A percentile compares a stretch with the other conserved stretches of the same genome.
These are phyloP conservation scores for Coffea canephora DNA, from an alignment of 257 asterid species.

Conservation along the genomic window DNA sequence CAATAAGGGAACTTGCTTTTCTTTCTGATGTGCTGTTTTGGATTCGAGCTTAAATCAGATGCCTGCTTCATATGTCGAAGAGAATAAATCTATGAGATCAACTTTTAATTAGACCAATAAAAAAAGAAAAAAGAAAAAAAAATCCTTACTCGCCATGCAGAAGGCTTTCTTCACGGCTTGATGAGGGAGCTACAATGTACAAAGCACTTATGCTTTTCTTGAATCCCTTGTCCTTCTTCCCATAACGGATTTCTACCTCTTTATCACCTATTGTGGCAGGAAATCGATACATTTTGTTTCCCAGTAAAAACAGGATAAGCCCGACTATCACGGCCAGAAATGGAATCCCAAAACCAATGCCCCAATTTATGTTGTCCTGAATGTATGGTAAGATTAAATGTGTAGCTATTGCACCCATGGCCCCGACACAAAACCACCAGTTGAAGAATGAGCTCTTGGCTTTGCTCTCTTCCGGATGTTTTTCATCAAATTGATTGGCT, in stretches of 20 bases:
- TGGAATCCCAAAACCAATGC: conserved; percentile 39
- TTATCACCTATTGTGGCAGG: conserved; percentile 5
- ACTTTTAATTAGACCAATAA: no score
- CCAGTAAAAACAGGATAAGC: conserved; percentile 28
- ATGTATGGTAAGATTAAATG: conserved; percentile 27
- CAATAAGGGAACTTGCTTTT: no score
- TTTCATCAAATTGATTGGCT: conserved; percentile 44
- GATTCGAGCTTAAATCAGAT: no score
- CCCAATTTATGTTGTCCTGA: conserved; percentile 38
- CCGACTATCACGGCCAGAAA: conserved; percentile 32
- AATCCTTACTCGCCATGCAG: no score
- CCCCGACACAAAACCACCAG: conserved; percentile 41
- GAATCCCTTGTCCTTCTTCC: neutral
- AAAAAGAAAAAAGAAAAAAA: no score
- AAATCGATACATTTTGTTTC: conserved; percentile 30
- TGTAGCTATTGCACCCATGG: conserved; percentile 16
- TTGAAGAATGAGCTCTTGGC: conserved; percentile 47
- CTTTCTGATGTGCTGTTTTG: no score
- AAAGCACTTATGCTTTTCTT: neutral
- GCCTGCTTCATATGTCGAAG: no score
- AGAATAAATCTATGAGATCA: no score
- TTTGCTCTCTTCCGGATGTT: conserved; percentile 30
- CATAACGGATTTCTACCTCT: conserved; percentile 3
- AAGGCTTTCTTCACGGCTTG: neutral
- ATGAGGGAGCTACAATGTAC: neutral